phyloP scores from a whole-genome alignment of 805 yeast genomes.

The Scheffersomyces amazonensis region DNA sequence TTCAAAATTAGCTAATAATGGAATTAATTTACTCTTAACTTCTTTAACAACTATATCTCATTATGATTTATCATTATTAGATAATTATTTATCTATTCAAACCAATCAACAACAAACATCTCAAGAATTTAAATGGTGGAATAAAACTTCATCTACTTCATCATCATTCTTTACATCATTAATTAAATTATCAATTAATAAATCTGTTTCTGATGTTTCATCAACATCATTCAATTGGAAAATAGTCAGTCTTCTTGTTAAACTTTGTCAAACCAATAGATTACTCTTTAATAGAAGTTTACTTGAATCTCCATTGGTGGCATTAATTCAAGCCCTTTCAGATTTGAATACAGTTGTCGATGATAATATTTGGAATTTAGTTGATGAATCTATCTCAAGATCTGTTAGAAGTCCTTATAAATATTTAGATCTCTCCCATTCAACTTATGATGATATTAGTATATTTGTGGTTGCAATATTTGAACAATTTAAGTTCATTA shows the following conservation, averaged over 20 bases:
- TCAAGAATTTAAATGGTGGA: constrained; percentile 79
- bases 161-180: constrained; percentile 69
- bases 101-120: constrained; percentile 46
- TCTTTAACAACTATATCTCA: constrained; percentile 27
- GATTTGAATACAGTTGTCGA: constrained; percentile 12
- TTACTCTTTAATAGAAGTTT: constrained; percentile 51
- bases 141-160: constrained; percentile 31
- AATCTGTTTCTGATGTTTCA: constrained; percentile 1
- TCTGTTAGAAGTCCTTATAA: constrained; percentile 76
- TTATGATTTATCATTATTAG: constrained; percentile 56
- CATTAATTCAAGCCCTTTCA: constrained; percentile 49
- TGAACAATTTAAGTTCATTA: constrained; percentile 68
- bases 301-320: constrained; percentile 52
- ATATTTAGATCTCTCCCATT: constrained; percentile 59
- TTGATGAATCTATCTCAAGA: constrained; percentile 77
- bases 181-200: constrained; percentile 41
- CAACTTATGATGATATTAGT: constrained; percentile 25
- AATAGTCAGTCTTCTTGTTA: constrained; percentile 47
- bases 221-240: constrained; percentile 27
- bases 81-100: constrained; percentile 51
- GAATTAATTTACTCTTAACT: constrained; percentile 8
- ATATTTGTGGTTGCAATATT: constrained; percentile 34
- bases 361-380: constrained; percentile 50
- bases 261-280: constrained; percentile 44
- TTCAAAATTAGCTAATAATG: constrained; percentile 14